A percentile compares a stretch with the other conserved stretches of the same genome.
phyloP scores from a whole-genome alignment of 129 eudicot species.

The Silybum marianum region DNA sequence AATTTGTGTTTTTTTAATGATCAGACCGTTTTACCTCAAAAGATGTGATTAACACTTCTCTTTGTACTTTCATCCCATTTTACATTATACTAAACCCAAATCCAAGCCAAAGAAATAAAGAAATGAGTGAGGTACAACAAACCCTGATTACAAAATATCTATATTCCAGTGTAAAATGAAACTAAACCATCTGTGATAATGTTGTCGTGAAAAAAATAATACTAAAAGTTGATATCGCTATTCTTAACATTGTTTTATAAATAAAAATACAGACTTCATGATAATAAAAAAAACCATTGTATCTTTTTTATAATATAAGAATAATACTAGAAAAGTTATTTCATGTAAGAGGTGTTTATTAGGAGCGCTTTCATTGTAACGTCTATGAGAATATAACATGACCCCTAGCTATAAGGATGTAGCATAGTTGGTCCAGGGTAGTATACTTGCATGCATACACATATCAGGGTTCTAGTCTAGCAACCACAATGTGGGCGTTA shows the following conservation, averaged over 20 bases:
- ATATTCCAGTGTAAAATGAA: background rate
- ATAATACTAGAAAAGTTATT: background rate
- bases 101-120: background rate
- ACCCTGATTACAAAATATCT: background rate
- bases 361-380: background rate
- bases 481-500: background rate
- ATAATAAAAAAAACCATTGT: background rate
- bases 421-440: background rate
- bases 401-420: background rate
- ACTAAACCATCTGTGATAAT: background rate
- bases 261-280: background rate
- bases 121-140: background rate
- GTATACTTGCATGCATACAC: background rate
- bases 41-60: background rate
- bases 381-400: background rate
- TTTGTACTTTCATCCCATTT: constrained; percentile 1
- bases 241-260: background rate
- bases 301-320: background rate
- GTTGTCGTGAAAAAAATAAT: background rate
- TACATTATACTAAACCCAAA: background rate
- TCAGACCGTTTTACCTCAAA: background rate
- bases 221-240: background rate
- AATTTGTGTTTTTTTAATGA: background rate
- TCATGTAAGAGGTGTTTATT: background rate
- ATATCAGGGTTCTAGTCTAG: background rate